Conservation (phyloP, 768 basidiomycete species). For the Lenzites betulinus region DNA sequence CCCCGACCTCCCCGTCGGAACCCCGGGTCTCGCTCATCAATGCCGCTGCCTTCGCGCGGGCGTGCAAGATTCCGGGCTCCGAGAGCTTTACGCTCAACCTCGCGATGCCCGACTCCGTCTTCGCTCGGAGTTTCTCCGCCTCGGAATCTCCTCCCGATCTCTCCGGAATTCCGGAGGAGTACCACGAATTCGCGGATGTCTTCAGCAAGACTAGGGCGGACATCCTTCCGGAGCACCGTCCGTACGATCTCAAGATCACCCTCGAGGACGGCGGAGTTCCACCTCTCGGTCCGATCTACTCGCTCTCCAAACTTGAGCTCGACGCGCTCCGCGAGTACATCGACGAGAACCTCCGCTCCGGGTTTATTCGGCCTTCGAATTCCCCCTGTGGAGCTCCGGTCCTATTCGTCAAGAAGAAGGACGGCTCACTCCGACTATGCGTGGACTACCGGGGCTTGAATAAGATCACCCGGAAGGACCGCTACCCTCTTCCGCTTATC, state of each 20-base stretch:
- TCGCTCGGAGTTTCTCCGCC: neutral
- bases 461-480: slow-evolving; percentile 1
- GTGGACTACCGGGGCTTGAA: neutral
- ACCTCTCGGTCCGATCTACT: neutral
- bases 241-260: neutral
- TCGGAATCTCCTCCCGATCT: slow-evolving; percentile 1
- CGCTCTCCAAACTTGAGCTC: neutral
- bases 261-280: neutral
- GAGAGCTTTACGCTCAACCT: neutral
- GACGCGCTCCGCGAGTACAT: neutral
- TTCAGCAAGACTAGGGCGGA: slow-evolving; percentile 17
- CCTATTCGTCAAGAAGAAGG: neutral
- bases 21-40: slow-evolving; percentile 13
- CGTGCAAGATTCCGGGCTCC: neutral
- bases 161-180: slow-evolving; percentile 14
- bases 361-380: slow-evolving; percentile 6
- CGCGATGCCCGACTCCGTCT: neutral
- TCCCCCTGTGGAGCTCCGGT: slow-evolving; percentile 2
- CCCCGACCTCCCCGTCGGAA: neutral
- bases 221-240: neutral
- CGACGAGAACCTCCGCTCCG: neutral
- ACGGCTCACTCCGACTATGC: neutral
- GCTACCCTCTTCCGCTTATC: slow-evolving; percentile 33
- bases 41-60: slow-evolving; percentile 6
- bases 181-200: slow-evolving; percentile 21